These are phyloP conservation scores for Penicillium hesseltinei DNA, from an alignment of 2,329 filamentous ascomycete genomes.

Conservation along the genomic window DNA sequence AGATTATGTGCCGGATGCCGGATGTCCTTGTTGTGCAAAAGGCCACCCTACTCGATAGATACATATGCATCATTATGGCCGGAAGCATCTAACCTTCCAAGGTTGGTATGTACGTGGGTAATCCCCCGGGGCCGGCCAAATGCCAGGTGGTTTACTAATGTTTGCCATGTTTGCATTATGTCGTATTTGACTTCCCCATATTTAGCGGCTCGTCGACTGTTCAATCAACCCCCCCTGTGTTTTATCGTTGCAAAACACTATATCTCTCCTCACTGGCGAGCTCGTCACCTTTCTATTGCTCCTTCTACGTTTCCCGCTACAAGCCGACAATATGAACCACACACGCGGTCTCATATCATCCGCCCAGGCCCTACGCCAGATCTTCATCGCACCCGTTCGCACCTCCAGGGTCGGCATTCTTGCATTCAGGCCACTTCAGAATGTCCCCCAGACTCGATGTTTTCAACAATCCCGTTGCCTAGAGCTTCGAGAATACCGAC, in stretches of 20 bases:
- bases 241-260: not conserved
- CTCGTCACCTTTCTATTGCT: not conserved
- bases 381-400: conserved; percentile 27
- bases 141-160: not conserved
- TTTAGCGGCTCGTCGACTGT: not conserved
- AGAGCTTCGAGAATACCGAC: conserved; percentile 8
- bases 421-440: conserved; percentile 7
- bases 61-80: not conserved
- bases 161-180: conserved; percentile 3
- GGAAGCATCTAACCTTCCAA: not conserved
- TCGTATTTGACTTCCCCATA: conserved; percentile 3
- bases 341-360: conserved; percentile 34
- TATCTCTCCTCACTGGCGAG: not conserved
- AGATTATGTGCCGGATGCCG: not conserved
- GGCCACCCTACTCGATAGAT: not conserved
- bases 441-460: conserved; percentile 15
- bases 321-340: conserved; percentile 30
- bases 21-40: not conserved
- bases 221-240: not conserved
- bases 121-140: too few species aligned
- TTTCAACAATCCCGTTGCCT: conserved; percentile 17
- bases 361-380: conserved; percentile 32
- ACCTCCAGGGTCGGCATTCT: conserved; percentile 15
- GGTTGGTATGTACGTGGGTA: not conserved
- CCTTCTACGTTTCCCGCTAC: not conserved